Evolutionary conservation across 495 filamentous ascomycete genomes (phyloP).

Genomic region (Podospora didyma): DNA sequence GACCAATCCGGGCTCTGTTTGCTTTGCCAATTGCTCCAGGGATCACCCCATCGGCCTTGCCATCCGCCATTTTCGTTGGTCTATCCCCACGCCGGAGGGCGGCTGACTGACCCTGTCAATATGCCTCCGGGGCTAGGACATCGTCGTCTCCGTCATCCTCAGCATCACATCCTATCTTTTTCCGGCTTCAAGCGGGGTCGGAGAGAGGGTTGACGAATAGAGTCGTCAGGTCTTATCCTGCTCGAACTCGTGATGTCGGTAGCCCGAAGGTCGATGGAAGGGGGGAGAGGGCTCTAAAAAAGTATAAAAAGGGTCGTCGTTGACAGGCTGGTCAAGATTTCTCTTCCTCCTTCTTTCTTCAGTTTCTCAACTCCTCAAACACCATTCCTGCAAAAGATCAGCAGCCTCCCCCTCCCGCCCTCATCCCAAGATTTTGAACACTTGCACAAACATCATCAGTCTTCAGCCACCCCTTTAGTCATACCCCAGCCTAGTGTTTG

Average conservation of each 20-base stretch:
- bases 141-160: constrained; percentile 35
- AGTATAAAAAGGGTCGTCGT: constrained; percentile 61
- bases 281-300: constrained; percentile 30
- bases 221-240: constrained; percentile 47
- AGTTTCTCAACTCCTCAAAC: constrained; percentile 17
- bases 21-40: constrained; percentile 27
- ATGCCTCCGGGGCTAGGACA: constrained; percentile 15
- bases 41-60: constrained; percentile 34
- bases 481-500: constrained; percentile 11
- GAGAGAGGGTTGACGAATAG: constrained; percentile 41
- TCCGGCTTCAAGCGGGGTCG: constrained; percentile 42
- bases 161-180: constrained; percentile 26
- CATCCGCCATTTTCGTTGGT: constrained; percentile 34
- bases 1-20: constrained; percentile 35
- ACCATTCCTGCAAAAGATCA: constrained; percentile 6
- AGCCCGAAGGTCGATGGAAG: constrained; percentile 4
- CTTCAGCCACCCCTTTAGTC: not conserved
- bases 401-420: constrained; percentile 12
- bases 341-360: constrained; percentile 53
- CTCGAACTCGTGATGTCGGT: constrained; percentile 35
- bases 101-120: constrained; percentile 35
- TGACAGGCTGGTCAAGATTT: constrained; percentile 30
- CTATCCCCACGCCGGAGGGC: constrained; percentile 47
- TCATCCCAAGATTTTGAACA: constrained; percentile 5
- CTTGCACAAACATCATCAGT: constrained; percentile 1